phyloP scores from a whole-genome alignment of 2,329 filamentous ascomycete genomes.

The Parasarocladium wereldwijsianum region DNA sequence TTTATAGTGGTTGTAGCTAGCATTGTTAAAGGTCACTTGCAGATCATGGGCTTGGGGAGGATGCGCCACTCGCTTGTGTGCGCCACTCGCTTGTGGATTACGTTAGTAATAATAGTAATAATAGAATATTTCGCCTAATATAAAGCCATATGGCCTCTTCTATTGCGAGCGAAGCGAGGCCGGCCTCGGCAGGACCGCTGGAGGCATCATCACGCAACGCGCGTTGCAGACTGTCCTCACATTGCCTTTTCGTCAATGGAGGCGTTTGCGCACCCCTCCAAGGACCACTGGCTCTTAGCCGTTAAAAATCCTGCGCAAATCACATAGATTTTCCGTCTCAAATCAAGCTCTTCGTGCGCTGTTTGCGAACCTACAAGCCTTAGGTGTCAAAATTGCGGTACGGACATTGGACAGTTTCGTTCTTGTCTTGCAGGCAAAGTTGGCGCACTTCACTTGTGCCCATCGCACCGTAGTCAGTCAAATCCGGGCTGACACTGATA shows the following conservation, averaged over 20 bases:
- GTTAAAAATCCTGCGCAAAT: too few relatives aligned
- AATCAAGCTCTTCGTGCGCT: too few relatives aligned
- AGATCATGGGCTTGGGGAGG: not conserved
- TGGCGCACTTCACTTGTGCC: not conserved
- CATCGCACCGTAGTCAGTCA: not conserved
- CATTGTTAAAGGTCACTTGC: not conserved
- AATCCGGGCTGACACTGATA: not conserved
- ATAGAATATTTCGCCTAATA: too few relatives aligned
- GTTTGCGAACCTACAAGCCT: not conserved
- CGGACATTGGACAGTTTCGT: slow-evolving; percentile 1
- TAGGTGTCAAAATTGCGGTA: not conserved
- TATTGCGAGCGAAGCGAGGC: too few relatives aligned
- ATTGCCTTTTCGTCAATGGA: too few relatives aligned
- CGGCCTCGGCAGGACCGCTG: too few relatives aligned
- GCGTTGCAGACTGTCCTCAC: too few relatives aligned
- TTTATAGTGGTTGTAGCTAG: not conserved
- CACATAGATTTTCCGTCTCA: too few relatives aligned
- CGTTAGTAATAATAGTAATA: not conserved
- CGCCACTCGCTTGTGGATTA: not conserved
- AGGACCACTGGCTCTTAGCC: too few relatives aligned
- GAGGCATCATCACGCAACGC: too few relatives aligned
- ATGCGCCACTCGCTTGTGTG: not conserved
- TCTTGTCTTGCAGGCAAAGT: not conserved
- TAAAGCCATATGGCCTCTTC: too few relatives aligned
- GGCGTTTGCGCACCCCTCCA: too few relatives aligned